Evolutionary conservation across 345 rosid species (phyloP).

Genomic region (Citrus sinensis): DNA sequence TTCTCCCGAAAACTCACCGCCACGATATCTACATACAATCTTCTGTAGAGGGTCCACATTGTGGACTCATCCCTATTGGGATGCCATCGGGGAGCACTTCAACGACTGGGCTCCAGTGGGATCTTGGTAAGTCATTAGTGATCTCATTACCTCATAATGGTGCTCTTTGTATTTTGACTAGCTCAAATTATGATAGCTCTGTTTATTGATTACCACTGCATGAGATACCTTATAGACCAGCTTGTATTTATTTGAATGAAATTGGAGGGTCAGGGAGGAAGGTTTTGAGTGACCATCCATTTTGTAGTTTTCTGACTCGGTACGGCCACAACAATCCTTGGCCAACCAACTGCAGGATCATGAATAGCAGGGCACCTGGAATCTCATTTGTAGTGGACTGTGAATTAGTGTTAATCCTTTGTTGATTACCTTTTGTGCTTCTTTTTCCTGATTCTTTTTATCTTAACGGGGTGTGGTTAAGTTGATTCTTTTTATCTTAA

Average conservation of each 20-base stretch:
- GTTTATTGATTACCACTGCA: neutral
- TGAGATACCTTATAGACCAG: neutral
- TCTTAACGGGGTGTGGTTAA: neutral
- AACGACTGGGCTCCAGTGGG: conserved; percentile 87
- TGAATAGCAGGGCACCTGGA: neutral
- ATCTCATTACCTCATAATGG: neutral
- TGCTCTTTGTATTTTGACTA: neutral
- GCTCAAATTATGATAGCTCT: neutral
- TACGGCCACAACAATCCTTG: neutral
- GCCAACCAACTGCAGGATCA: neutral
- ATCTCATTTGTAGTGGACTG: neutral
- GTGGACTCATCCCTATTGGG: conserved; percentile 90
- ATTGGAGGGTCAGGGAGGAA: neutral
- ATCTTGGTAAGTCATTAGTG: conserved; percentile 60
- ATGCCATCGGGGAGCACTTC: conserved; percentile 64
- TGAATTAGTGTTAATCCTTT: neutral
- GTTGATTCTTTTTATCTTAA: neutral
- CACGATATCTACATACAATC: conserved; percentile 64
- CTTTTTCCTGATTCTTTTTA: no score
- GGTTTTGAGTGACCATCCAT: neutral
- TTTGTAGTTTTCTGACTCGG: neutral
- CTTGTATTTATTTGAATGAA: neutral
- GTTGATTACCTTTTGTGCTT: neutral
- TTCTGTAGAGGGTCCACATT: conserved; percentile 76
- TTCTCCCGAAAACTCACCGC: conserved; percentile 62